A percentile compares a stretch with the other conserved stretches of the same genome.
phyloP scores from a whole-genome alignment of 305 asterid species.

The Salvia sclarea region DNA sequence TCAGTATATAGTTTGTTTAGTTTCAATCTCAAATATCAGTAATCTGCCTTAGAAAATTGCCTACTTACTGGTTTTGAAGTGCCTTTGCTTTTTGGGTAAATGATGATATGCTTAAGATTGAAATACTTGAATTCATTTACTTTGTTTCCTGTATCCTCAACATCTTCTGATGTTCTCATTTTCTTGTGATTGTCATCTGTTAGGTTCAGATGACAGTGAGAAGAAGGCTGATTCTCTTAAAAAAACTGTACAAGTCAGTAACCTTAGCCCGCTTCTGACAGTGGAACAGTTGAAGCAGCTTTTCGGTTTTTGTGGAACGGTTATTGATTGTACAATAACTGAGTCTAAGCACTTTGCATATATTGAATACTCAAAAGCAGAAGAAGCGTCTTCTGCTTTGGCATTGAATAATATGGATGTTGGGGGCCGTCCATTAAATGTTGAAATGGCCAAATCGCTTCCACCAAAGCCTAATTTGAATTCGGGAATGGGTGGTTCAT shows the following conservation, averaged over 20 bases:
- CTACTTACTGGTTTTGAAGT: neutral
- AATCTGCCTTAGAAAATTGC: constrained; percentile 8
- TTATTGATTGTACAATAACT: constrained; percentile 78
- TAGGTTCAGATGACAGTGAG: constrained; percentile 61
- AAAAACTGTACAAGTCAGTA: constrained; percentile 89
- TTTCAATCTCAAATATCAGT: constrained; percentile 21
- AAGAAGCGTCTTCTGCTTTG: constrained; percentile 86
- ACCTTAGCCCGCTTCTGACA: constrained; percentile 84
- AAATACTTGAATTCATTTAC: neutral
- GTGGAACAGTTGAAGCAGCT: constrained; percentile 95
- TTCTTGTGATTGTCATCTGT: constrained; percentile 20
- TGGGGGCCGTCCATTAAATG: constrained; percentile 93
- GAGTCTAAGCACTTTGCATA: constrained; percentile 92
- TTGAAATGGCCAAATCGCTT: constrained; percentile 95
- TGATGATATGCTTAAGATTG: neutral
- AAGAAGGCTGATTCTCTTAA: constrained; percentile 66
- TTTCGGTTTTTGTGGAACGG: constrained; percentile 79
- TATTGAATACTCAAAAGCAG: constrained; percentile 85
- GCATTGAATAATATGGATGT: constrained; percentile 94
- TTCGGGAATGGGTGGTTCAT: constrained; percentile 51
- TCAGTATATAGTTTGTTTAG: neutral
- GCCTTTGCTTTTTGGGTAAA: constrained; percentile 11
- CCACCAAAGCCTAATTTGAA: constrained; percentile 69
- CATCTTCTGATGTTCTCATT: constrained; percentile 17
- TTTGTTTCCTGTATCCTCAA: constrained; percentile 6